phyloP scores from a whole-genome alignment of 2,329 filamentous ascomycete species.

The Trichoderma simmonsii region DNA sequence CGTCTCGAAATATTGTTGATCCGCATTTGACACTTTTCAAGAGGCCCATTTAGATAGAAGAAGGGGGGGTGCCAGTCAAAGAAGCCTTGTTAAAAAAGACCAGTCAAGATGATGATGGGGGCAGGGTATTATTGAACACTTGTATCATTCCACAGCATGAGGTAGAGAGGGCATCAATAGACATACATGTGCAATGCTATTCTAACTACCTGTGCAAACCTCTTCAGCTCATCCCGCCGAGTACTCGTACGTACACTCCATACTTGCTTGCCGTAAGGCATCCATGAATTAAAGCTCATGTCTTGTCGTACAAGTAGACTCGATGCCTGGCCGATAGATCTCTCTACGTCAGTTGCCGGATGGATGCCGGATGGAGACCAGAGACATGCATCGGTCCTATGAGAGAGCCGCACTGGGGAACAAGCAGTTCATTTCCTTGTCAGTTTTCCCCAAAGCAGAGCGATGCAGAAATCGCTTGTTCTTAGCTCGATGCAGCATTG shows the following conservation, averaged over 20 bases:
- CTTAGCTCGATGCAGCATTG: neutral
- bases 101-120: no score
- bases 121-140: no score
- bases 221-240: neutral
- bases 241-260: neutral
- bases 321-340: neutral
- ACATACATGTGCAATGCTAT: neutral
- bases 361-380: neutral
- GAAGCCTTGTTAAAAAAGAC: no score
- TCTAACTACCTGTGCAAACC: neutral
- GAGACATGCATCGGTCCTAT: neutral
- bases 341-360: neutral
- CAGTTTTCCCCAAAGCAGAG: neutral
- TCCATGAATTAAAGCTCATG: neutral
- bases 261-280: neutral
- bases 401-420: neutral
- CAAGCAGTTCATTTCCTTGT: neutral
- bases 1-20: neutral
- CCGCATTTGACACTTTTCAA: no score
- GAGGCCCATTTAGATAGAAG: no score
- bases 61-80: no score
- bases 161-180: neutral
- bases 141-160: neutral
- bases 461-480: neutral
- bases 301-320: neutral